These are phyloP conservation scores for Talaromyces nanjingensis DNA, from an alignment of 495 filamentous ascomycete species.

Conservation along the genomic window DNA sequence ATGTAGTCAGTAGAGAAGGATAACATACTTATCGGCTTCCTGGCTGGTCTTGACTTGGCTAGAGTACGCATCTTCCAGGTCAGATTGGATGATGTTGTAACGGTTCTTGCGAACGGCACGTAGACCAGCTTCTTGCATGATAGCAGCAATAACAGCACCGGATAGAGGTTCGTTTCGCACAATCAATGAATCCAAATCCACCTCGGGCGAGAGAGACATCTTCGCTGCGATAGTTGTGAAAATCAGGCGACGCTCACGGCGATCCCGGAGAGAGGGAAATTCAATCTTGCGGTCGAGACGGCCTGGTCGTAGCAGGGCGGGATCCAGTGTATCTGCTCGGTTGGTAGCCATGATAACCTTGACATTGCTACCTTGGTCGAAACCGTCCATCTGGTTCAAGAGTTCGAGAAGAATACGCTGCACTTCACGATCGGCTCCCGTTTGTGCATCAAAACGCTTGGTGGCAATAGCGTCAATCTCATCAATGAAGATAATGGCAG, in stretches of 20 bases:
- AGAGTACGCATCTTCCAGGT: slow-evolving; percentile 92
- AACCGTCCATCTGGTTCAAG: slow-evolving; percentile 99
- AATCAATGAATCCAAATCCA: slow-evolving; percentile 91
- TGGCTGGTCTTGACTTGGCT: slow-evolving; percentile 87
- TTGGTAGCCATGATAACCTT: slow-evolving; percentile 99
- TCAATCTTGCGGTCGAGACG: slow-evolving; percentile 98
- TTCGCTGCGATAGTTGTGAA: slow-evolving; percentile 93
- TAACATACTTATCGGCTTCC: slow-evolving; percentile 54
- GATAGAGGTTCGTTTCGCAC: slow-evolving; percentile 92
- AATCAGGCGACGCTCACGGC: slow-evolving; percentile 89
- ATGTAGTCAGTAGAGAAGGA: not conserved
- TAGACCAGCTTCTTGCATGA: slow-evolving; percentile 98
- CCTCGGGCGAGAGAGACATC: slow-evolving; percentile 94
- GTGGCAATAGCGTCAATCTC: slow-evolving; percentile 99
- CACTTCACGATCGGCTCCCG: slow-evolving; percentile 93
- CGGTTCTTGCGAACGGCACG: slow-evolving; percentile 95
- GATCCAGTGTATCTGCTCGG: slow-evolving; percentile 92
- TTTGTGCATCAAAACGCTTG: slow-evolving; percentile 98
- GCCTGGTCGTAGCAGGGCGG: slow-evolving; percentile 86
- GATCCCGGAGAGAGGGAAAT: slow-evolving; percentile 85
- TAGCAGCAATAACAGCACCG: slow-evolving; percentile 93
- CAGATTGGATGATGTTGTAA: slow-evolving; percentile 96
- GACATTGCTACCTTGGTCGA: slow-evolving; percentile 96
- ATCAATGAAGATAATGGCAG: slow-evolving; percentile 98
- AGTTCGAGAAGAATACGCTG: slow-evolving; percentile 96